These are phyloP conservation scores for Magnusiomyces sp. DNA, from an alignment of 1,139 yeast species.

Conservation along the genomic window DNA sequence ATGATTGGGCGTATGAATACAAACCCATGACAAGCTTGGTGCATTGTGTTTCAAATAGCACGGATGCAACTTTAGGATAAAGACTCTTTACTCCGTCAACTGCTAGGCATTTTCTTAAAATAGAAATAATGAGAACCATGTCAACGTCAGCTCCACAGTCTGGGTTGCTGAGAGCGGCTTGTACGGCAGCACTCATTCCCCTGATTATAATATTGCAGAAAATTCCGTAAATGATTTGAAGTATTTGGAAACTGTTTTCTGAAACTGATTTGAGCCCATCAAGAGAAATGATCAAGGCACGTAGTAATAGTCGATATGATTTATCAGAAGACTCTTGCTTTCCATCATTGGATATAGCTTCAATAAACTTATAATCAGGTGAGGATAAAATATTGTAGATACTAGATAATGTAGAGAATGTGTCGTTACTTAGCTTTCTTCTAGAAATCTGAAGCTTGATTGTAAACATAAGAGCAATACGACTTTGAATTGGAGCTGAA, in stretches of 20 bases:
- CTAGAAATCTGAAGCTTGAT: conserved; percentile 43
- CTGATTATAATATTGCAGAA: conserved; percentile 26
- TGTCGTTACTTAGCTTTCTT: conserved; percentile 12
- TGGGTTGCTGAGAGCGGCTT: conserved; percentile 17
- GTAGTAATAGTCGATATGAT: conserved; percentile 9
- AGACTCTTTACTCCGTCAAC: conserved; percentile 45
- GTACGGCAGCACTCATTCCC: conserved; percentile 25
- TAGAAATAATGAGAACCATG: conserved; percentile 51
- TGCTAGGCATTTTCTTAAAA: conserved; percentile 49
- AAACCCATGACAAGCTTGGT: conserved; percentile 55
- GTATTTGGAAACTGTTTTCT: conserved; percentile 14
- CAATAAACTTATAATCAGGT: conserved; percentile 20
- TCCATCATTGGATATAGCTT: conserved; percentile 13
- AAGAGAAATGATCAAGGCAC: conserved; percentile 19
- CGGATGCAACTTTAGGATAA: conserved; percentile 43
- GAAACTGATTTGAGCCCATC: conserved; percentile 15
- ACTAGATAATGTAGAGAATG: conserved; percentile 14
- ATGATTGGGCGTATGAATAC: conserved; percentile 50
- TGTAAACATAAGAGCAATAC: conserved; percentile 64
- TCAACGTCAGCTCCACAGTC: conserved; percentile 50
- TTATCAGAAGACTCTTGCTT: conserved; percentile 5
- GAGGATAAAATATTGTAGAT: conserved; percentile 22
- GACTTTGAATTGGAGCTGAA: conserved; percentile 46
- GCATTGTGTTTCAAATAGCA: conserved; percentile 52
- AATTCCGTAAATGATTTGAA: conserved; percentile 23